These are phyloP conservation scores for Hypoxylon sp. DNA, from an alignment of 2,329 filamentous ascomycete species.

Conservation along the genomic window DNA sequence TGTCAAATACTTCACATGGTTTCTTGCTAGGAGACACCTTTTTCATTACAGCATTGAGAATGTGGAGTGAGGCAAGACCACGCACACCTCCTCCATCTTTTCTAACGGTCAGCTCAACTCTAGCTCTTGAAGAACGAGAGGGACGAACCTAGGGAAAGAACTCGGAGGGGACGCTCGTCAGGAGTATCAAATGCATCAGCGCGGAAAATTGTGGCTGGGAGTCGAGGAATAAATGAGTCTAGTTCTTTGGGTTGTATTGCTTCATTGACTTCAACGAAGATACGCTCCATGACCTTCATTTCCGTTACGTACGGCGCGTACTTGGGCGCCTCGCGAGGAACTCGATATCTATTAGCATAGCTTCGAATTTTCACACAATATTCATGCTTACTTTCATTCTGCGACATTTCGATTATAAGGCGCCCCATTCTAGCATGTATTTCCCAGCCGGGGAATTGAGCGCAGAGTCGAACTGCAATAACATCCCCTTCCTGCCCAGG, in stretches of 20 bases:
- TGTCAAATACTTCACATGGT: constrained; percentile 1
- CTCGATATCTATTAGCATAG: not conserved
- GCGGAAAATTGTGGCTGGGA: not conserved
- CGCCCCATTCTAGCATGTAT: not conserved
- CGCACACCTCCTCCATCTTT: constrained; percentile 1
- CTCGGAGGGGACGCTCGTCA: not conserved
- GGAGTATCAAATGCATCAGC: not conserved
- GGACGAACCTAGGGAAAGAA: not conserved
- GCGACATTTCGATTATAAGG: not conserved
- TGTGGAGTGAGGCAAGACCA: not conserved
- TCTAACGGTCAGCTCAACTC: not conserved
- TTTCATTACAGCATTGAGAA: not conserved
- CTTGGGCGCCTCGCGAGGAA: not conserved
- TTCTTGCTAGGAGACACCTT: no score
- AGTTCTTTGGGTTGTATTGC: not conserved
- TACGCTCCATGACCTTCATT: not conserved
- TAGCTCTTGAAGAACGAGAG: not conserved
- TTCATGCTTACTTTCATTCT: not conserved
- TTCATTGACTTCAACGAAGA: not conserved
- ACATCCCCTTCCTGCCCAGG: not conserved
- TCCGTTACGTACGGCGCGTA: not conserved
- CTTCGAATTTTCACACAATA: not conserved
- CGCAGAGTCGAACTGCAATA: constrained; percentile 1
- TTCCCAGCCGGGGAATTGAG: not conserved
- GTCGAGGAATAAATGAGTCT: not conserved